Evolutionary conservation across 306 rosid genomes (phyloP), one percentile per base, ranked within the genome.

Genomic region (Lotus japonicus): DNA sequence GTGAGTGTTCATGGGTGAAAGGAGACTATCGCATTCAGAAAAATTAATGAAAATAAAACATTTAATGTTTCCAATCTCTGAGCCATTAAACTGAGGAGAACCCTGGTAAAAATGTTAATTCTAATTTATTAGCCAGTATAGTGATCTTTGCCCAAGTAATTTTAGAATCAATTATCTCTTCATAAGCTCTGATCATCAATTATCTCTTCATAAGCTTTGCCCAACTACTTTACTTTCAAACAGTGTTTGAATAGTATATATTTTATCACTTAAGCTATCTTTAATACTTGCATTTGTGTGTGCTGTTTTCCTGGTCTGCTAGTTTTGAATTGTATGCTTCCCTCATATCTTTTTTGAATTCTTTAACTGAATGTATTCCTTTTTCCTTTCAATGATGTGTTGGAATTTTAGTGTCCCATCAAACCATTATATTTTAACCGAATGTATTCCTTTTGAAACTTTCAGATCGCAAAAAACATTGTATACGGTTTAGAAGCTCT

Each of bases 401-500:
- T 75, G 31, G 28, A 58, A 51, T 68, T 42, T 39, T 18, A 9
- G 36, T 39, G 46, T n/a, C n/a, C n/a, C n/a, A n/a, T n/a, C n/a
- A n/a, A n/a, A n/a, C n/a, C n/a, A n/a, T n/a, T n/a, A n/a, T n/a
- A n/a, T n/a, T n/a, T n/a, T n/a, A n/a, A n/a, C n/a, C n/a, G n/a
- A n/a, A n/a, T n/a, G n/a, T n/a, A n/a, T n/a, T 43, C 0, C 17
- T 59, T 68, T 74, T 14, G 59, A 49, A 58, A 77, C 23, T 66
- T 66, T 55, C 70, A 92, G 98, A 88, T 94, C 42, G 70, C 88
- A 9, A 94, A 81, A 90, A 90, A 90, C 77, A 85, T 94, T 64
- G 98, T 75, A 82, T 79, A 90, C 83, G 98, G 98, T 58, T 82
- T 94, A 76, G 79, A 85, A 16, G 98, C 97, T 72, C 97, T 94